Conservation (phyloP, 2,329 filamentous ascomycete genomes). For the Botrytis tulipae region DNA sequence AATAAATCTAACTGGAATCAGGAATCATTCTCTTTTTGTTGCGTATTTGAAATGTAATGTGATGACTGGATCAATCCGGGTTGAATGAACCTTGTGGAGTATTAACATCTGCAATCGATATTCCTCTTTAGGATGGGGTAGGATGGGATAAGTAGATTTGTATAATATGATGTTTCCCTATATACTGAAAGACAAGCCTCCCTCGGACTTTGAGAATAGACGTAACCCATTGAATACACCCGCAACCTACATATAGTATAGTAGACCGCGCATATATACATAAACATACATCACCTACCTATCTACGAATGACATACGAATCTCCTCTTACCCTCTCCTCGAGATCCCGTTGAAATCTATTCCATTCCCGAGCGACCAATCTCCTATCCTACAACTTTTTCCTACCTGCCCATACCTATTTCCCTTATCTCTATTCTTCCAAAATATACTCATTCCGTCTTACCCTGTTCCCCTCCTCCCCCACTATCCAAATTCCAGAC, state of each 20-base stretch:
- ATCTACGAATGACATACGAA: background rate
- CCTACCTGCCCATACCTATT: background rate
- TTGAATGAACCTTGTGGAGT: background rate
- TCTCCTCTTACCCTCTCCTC: background rate
- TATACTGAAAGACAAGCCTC: background rate
- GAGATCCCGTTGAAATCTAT: background rate
- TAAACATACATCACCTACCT: background rate
- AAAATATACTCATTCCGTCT: background rate
- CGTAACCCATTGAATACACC: background rate
- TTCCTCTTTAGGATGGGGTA: background rate
- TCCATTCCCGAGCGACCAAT: background rate
- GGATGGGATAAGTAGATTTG: background rate
- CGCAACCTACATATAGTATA: background rate
- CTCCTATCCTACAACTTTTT: background rate
- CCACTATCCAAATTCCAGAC: background rate
- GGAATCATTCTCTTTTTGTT: too few species aligned
- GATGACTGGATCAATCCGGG: background rate
- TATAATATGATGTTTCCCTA: background rate
- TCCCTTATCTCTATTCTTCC: background rate
- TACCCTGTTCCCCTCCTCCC: background rate
- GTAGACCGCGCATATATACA: background rate
- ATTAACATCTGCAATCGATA: background rate
- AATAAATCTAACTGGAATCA: background rate
- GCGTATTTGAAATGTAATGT: background rate
- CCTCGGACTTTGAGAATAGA: background rate